Evolutionary conservation across 148 eudicot species (phyloP).

Genomic region (Cornus suecica): DNA sequence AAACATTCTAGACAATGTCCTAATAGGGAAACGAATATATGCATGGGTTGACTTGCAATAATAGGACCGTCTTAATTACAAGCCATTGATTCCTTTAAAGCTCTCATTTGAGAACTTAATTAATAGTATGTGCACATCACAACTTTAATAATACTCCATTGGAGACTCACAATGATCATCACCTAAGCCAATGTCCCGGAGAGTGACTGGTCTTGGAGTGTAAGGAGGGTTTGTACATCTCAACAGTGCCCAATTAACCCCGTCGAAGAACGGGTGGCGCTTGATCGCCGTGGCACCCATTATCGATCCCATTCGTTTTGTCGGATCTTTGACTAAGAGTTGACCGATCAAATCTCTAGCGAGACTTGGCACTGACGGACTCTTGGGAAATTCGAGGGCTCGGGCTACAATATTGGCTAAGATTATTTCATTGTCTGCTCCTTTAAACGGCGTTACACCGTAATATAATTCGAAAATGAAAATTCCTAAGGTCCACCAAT

Average conservation of each 20-base stretch:
- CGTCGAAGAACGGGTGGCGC: slow-evolving; percentile 28
- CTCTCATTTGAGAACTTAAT: no score
- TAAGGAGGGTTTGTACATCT: slow-evolving; percentile 34
- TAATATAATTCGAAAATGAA: slow-evolving; percentile 42
- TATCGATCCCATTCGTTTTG: slow-evolving; percentile 32
- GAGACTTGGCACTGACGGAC: slow-evolving; percentile 13
- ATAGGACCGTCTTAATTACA: no score
- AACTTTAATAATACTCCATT: slow-evolving; percentile 16
- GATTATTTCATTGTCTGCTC: slow-evolving; percentile 38
- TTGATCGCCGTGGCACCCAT: slow-evolving; percentile 41
- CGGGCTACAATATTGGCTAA: slow-evolving; percentile 41
- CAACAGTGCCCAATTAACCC: slow-evolving; percentile 43
- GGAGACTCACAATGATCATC: slow-evolving; percentile 14
- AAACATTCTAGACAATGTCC: no score
- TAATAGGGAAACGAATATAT: no score
- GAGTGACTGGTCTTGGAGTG: slow-evolving; percentile 16
- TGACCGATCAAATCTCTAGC: slow-evolving; percentile 33
- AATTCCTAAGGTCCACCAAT: slow-evolving; percentile 61
- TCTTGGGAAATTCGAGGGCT: slow-evolving; percentile 41
- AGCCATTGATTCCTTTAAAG: no score
- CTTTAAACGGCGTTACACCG: slow-evolving; percentile 50
- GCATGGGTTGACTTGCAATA: no score
- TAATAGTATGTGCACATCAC: not conserved
- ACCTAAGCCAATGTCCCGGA: not conserved
- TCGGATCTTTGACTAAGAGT: slow-evolving; percentile 29